Base-by-base conservation (phyloP, 106 monocot species). In the Phalaenopsis equestris region DNA sequence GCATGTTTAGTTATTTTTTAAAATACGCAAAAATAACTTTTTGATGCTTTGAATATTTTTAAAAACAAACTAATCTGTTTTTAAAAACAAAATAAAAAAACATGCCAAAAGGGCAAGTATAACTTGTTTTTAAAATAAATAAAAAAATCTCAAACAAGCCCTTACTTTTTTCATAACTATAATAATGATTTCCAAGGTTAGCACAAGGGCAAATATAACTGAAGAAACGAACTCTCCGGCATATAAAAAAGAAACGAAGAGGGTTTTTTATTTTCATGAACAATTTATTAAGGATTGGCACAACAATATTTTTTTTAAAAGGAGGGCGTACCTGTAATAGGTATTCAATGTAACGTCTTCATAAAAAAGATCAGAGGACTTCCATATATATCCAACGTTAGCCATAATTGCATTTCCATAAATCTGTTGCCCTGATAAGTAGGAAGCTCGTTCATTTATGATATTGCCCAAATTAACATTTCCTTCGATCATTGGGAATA, bases 321-420 rank as follows among this genome's bases (percentile, higher is more conserved):
- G 41, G 1, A 23, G 21, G 77, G 46, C 78, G 74, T 41, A 94
- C 94, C 92, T 92, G 88, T 99, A 93, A 88, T 95, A 99, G 9
- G 88, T 78, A 65, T 85, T 87, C 67, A 92, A 64, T 64, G 84
- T 80, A 37, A 99, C 83, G 78, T 99, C 88, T 80, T 95, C 91
- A 86, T 72, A 84, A 47, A 86, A 91, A 73, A 99, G 89, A 38
- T 84, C 72, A 23, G 86, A 77, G 74, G 91, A 89, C 55, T 83
- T 99, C 98, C 98, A 87, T 67, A 84, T 84, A 46, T 93, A 99
- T 65, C 94, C 94, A 79, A 99, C 47, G 83, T 86, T 85, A 56
- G 90, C 98, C 81, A 99, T 77, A 67, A 99, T 81, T 16, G 98
- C 92, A 90, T 99, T 84, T 65, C 98, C 98, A 84, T 84, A 90